These are phyloP conservation scores for Ascochyta clinopodiicola DNA, from an alignment of 2,329 filamentous ascomycete genomes.

Conservation along the genomic window DNA sequence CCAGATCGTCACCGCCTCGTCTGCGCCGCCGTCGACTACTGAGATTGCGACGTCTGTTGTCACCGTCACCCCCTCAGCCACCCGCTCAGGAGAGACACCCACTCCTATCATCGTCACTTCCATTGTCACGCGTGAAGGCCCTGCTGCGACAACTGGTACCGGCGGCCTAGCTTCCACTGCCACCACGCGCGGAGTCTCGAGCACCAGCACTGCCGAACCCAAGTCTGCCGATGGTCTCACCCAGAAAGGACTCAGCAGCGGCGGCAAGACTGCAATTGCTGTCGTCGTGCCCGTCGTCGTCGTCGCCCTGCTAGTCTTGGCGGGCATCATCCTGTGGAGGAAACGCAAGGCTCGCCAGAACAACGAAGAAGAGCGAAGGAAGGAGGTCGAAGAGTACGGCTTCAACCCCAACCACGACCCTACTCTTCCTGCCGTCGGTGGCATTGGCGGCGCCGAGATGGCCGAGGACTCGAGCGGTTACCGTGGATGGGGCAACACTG, in stretches of 20 bases:
- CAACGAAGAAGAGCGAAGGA: slow-evolving; percentile 85
- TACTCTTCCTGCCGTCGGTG: slow-evolving; percentile 67
- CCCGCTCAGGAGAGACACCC: slow-evolving; percentile 27
- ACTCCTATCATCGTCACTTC: slow-evolving; percentile 27
- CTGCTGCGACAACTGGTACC: slow-evolving; percentile 10
- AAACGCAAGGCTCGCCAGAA: slow-evolving; percentile 85
- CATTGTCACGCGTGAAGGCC: slow-evolving; percentile 17
- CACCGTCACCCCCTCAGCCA: slow-evolving; percentile 29
- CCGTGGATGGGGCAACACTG: slow-evolving; percentile 90
- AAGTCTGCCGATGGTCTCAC: slow-evolving; percentile 20
- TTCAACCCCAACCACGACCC: slow-evolving; percentile 98
- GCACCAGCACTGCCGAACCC: slow-evolving; percentile 18
- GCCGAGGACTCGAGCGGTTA: slow-evolving; percentile 80
- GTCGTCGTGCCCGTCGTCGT: slow-evolving; percentile 93
- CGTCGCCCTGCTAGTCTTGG: slow-evolving; percentile 79
- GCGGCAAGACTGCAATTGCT: slow-evolving; percentile 84
- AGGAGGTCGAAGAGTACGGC: slow-evolving; percentile 96
- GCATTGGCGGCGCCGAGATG: slow-evolving; percentile 70
- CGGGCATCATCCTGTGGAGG: slow-evolving; percentile 83
- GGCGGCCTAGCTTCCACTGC: slow-evolving; percentile 20
- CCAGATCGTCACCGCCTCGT: slow-evolving; percentile 32
- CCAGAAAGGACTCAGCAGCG: slow-evolving; percentile 59
- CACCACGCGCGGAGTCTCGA: slow-evolving; percentile 12
- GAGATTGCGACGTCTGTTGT: slow-evolving; percentile 29
- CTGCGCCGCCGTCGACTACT: slow-evolving; percentile 27